Base-by-base conservation (phyloP, 768 basidiomycete species). In the Psilocybe tampanensis region DNA sequence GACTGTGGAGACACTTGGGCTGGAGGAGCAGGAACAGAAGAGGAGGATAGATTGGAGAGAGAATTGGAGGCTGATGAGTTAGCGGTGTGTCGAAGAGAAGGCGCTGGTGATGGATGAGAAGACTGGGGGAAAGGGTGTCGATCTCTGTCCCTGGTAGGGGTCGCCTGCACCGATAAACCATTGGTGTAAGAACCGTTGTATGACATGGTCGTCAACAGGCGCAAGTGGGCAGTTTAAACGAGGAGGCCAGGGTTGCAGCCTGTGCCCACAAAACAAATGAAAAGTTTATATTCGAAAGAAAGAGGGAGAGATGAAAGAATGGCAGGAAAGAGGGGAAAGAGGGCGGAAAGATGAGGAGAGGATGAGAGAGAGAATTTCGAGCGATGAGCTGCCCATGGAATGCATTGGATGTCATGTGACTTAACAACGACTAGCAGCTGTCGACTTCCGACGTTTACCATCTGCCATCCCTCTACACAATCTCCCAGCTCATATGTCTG, bases 1-100 rank as follows among this genome's bases (percentile, higher is more conserved):
- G 80, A 29, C 39, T 77, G 66, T 8, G 78, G 70, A 6, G 79
- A 71, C 6, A 71, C 64, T 34, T 71, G 69, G 19, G 73, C 66
- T 0, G 76, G 67, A 13, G 74, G 66, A 9, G n/a, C n/a, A n/a
- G 71, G 64, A 9, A 77, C 65, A 15, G 74, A 65, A 8, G 57
- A 43, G 2, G 71, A 68, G 8, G 74, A 66, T 39, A 64, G 58
- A 53, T 60, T 61, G 33, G 70, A 60, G 3, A 70, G 65, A 8
- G 73, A 70, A 9, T 67, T 52, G 3, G 74, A 70, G 19, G 71
- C 61, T 5, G 66, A 53, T 1, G 69, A 64, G 26, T 47, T 55
- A 17, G 62, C 56, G 0, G 64, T 59, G 41, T 68, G 68, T 48
- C 68, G 68, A 41, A 65, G 59, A 24, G 66, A 67, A 3, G 72